These are phyloP conservation scores for Colletotrichum scovillei DNA, from an alignment of 2,329 filamentous ascomycete genomes.

Conservation along the genomic window DNA sequence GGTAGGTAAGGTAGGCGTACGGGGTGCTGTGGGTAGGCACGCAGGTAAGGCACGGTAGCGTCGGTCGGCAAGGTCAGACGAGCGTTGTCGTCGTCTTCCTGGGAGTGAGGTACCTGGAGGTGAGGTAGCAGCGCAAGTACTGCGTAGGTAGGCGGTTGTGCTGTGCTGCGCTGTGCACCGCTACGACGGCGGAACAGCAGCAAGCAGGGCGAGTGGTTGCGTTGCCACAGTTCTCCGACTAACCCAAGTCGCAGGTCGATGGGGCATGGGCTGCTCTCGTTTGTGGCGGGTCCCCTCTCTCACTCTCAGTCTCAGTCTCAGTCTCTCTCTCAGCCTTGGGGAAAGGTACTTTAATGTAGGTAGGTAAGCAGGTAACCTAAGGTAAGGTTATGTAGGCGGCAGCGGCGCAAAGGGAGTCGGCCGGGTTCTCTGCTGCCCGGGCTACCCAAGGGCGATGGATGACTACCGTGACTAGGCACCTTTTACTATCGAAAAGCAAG, in stretches of 20 bases:
- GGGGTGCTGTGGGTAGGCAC: not conserved
- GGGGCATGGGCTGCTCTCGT: constrained; percentile 21
- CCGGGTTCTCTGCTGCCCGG: too few species aligned
- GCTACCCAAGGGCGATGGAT: not conserved
- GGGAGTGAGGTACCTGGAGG: too few species aligned
- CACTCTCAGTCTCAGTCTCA: not conserved
- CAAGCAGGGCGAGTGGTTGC: constrained; percentile 2
- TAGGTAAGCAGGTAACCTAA: not conserved
- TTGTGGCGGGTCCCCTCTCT: constrained; percentile 24
- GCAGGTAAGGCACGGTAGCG: not conserved
- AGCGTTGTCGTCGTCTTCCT: constrained; percentile 18
- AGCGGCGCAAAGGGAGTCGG: not conserved
- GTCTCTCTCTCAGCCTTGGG: not conserved
- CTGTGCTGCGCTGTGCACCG: not conserved
- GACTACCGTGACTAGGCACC: not conserved
- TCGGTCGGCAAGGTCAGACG: constrained; percentile 17
- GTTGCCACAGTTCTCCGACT: constrained; percentile 24
- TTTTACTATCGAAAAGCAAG: not conserved
- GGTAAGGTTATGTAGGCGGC: not conserved
- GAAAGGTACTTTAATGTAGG: not conserved
- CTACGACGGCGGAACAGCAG: not conserved
- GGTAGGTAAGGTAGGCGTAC: not conserved
- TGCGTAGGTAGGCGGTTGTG: constrained; percentile 6
- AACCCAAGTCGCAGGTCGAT: constrained; percentile 33
- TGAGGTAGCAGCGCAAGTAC: not conserved